phyloP scores from a whole-genome alignment of 768 basidiomycete genomes.

The Hypholoma sublateritium region DNA sequence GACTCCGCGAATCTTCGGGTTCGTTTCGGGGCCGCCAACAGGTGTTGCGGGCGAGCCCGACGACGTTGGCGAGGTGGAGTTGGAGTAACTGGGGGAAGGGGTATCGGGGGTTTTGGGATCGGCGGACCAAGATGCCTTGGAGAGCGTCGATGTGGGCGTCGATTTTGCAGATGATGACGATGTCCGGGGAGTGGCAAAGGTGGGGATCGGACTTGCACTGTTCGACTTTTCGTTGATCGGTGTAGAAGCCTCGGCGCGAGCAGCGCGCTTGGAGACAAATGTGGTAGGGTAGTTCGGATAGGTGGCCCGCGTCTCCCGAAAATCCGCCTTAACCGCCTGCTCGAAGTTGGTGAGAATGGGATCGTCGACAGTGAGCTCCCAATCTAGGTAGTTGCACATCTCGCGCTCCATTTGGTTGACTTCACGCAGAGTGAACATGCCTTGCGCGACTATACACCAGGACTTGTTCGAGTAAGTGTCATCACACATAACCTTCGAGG shows the following conservation, averaged over 20 bases:
- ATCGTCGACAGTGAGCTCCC: conserved; percentile 81
- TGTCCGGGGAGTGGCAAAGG: conserved; percentile 39
- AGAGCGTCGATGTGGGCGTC: conserved; percentile 10
- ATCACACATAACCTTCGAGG: conserved; percentile 90
- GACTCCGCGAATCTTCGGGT: conserved; percentile 47
- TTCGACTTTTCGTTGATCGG: conserved; percentile 40
- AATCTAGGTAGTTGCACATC: conserved; percentile 91
- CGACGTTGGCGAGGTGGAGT: conserved; percentile 57
- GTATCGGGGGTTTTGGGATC: conserved; percentile 46
- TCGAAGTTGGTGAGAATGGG: conserved; percentile 62
- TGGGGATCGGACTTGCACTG: conserved; percentile 48
- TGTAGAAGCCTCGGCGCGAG: conserved; percentile 39
- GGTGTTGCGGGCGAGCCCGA: conserved; percentile 65
- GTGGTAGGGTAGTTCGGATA: conserved; percentile 67
- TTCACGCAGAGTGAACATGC: conserved; percentile 82
- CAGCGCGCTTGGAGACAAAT: conserved; percentile 61
- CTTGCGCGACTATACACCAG: conserved; percentile 89
- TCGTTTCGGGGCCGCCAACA: conserved; percentile 47
- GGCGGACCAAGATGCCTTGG: conserved; percentile 26
- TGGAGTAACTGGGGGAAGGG: conserved; percentile 52
- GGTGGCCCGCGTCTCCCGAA: conserved; percentile 43
- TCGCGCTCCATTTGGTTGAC: conserved; percentile 97
- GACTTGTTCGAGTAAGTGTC: conserved; percentile 94
- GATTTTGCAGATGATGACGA: conserved; percentile 27
- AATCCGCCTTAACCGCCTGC: conserved; percentile 57